Evolutionary conservation across 2,329 filamentous ascomycete genomes (phyloP).

Genomic region (Pseudopithomyces chartarum): DNA sequence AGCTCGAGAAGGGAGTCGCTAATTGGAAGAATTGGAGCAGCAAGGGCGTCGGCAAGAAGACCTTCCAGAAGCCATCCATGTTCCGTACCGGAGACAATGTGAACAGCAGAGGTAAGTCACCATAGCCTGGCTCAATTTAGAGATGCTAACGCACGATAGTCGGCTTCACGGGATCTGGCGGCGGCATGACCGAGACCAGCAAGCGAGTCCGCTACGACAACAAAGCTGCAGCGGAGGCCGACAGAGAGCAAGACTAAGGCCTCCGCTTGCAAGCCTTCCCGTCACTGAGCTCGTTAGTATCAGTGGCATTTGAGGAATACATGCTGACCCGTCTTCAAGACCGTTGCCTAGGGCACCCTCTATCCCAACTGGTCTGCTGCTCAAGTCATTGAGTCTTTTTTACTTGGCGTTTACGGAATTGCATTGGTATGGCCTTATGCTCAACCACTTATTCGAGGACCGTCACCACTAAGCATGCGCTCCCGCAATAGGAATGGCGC

Average conservation of each 20-base stretch:
- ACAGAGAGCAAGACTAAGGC: constrained; percentile 22
- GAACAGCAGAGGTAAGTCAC: constrained; percentile 75
- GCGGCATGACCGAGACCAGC: constrained; percentile 92
- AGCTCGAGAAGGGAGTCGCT: constrained; percentile 85
- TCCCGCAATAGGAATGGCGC: constrained; percentile 27
- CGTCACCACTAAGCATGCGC: constrained; percentile 25
- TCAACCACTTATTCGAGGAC: constrained; percentile 11
- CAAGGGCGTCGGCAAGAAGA: constrained; percentile 64
- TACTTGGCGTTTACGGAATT: constrained; percentile 25
- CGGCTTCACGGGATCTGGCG: constrained; percentile 93
- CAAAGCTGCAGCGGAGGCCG: constrained; percentile 35
- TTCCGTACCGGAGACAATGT: constrained; percentile 89
- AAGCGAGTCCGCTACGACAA: constrained; percentile 84
- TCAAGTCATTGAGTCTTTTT: constrained; percentile 2
- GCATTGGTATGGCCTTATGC: constrained; percentile 30
- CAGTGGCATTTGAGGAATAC: not conserved
- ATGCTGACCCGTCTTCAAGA: not conserved
- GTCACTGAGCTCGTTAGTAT: constrained; percentile 1
- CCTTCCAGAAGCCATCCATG: constrained; percentile 96
- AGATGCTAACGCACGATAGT: constrained; percentile 61
- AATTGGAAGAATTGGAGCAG: constrained; percentile 94
- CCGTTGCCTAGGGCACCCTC: not conserved
- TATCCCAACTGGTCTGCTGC: not conserved
- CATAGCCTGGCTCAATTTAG: constrained; percentile 26
- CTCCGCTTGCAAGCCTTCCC: not conserved